Evolutionary conservation across 306 rosid species (phyloP).

Genomic region (Acacia acuminata): DNA sequence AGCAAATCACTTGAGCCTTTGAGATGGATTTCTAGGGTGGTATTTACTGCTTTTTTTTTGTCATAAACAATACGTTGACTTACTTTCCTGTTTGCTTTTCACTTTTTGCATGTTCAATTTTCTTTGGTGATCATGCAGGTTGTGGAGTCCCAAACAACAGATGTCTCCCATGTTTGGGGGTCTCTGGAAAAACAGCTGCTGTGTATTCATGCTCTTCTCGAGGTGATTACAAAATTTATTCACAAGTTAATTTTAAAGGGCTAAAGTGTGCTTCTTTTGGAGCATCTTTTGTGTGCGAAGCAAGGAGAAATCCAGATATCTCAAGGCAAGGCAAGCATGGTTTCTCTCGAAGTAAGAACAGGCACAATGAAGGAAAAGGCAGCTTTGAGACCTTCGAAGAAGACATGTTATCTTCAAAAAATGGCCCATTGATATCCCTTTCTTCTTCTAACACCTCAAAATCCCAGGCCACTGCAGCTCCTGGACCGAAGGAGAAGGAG

Average conservation of each 20-base stretch:
- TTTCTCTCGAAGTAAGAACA: conserved; percentile 66
- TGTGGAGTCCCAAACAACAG: conserved; percentile 62
- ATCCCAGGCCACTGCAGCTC: conserved; percentile 71
- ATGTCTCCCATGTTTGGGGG: conserved; percentile 66
- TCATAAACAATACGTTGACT: neutral
- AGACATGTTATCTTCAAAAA: conserved; percentile 65
- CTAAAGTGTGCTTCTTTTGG: conserved; percentile 45
- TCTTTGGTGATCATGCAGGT: conserved; percentile 44
- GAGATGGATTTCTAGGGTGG: neutral
- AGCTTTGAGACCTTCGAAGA: conserved; percentile 69
- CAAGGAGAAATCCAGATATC: conserved; percentile 77
- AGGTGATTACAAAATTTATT: conserved; percentile 38
- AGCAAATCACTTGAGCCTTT: neutral
- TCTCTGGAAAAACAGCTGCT: conserved; percentile 54
- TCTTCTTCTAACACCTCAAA: conserved; percentile 51
- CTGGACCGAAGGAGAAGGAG: conserved; percentile 95
- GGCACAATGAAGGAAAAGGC: conserved; percentile 70
- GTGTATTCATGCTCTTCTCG: conserved; percentile 52
- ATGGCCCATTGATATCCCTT: conserved; percentile 70
- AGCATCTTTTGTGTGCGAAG: conserved; percentile 59
- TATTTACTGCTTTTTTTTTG: neutral
- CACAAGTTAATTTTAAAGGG: conserved; percentile 53
- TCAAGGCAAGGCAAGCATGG: conserved; percentile 71
- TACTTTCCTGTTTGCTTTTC: neutral
- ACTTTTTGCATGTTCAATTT: conserved; percentile 9